Conservation (phyloP, 345 rosid species). For the Crucihimalaya himalaica region DNA sequence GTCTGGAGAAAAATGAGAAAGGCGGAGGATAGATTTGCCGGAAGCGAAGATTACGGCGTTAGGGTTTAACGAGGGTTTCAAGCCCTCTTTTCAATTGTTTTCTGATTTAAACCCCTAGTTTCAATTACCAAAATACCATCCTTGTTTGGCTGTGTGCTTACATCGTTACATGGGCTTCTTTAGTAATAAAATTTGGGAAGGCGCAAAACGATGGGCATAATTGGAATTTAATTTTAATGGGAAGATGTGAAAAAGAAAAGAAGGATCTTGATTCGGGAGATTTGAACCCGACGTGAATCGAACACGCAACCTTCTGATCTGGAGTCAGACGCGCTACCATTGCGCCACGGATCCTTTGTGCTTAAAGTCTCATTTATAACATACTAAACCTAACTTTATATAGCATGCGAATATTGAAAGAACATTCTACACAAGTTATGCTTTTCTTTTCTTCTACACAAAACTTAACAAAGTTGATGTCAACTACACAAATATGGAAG, state of each 20-base stretch:
- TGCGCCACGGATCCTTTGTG: constrained; percentile 84
- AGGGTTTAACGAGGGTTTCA: constrained; percentile 35
- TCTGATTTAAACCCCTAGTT: neutral
- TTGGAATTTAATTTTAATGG: neutral
- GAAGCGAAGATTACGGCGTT: constrained; percentile 24
- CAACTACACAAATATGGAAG: neutral
- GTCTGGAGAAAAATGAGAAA: neutral
- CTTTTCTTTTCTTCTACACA: neutral
- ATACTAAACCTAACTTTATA: too few relatives aligned
- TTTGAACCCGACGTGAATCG: constrained; percentile 96
- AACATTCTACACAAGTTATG: neutral
- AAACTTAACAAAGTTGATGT: neutral
- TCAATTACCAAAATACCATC: neutral
- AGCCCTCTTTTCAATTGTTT: neutral
- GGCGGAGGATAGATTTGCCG: constrained; percentile 13
- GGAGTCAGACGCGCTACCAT: constrained; percentile 99
- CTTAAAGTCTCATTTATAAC: accelerated
- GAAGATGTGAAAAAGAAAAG: neutral
- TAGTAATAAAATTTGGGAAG: neutral
- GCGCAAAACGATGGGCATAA: neutral
- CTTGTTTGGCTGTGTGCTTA: neutral
- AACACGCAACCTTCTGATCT: constrained; percentile 99
- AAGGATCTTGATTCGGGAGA: constrained; percentile 23
- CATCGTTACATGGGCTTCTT: constrained; percentile 1
- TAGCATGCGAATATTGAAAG: neutral